These are phyloP conservation scores for Acacia pycnantha DNA, from an alignment of 331 rosid genomes.

Conservation along the genomic window DNA sequence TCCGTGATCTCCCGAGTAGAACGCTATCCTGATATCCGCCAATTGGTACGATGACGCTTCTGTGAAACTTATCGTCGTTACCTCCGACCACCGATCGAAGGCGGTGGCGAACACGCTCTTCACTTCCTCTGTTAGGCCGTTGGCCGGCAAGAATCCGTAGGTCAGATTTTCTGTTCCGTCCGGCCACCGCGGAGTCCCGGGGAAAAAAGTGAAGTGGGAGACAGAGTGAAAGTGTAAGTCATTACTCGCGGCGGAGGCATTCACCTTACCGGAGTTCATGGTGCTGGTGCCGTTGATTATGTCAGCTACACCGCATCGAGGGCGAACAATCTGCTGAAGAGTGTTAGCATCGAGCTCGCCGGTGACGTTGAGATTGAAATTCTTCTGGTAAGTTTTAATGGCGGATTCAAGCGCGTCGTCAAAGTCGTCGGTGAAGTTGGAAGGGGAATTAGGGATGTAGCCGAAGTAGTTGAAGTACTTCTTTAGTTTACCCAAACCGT, in stretches of 20 bases:
- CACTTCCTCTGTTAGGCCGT: conserved; percentile 34
- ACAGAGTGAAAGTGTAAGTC: conserved; percentile 53
- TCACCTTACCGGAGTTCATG: conserved; percentile 61
- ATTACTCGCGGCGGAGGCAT: not conserved
- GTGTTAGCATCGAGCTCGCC: conserved; percentile 63
- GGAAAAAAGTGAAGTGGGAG: conserved; percentile 65
- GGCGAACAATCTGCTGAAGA: conserved; percentile 40
- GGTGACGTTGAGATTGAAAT: conserved; percentile 86
- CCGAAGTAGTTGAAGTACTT: conserved; percentile 68
- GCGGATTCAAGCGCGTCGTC: conserved; percentile 60
- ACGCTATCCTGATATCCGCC: conserved; percentile 67
- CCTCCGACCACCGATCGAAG: conserved; percentile 65
- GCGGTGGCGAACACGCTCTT: conserved; percentile 63
- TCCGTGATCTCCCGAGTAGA: conserved; percentile 78
- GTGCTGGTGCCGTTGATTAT: conserved; percentile 62
- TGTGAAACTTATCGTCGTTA: conserved; percentile 52
- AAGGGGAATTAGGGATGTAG: conserved; percentile 52
- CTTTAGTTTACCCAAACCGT: conserved; percentile 71
- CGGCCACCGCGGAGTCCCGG: conserved; percentile 70
- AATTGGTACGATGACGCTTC: conserved; percentile 7
- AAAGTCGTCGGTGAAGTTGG: conserved; percentile 62
- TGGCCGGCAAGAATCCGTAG: conserved; percentile 57
- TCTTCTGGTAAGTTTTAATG: conserved; percentile 57
- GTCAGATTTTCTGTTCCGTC: conserved; percentile 41
- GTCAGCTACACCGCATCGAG: conserved; percentile 79